Base-by-base conservation (phyloP, 805 yeast genomes). In the Ogataea pini region DNA sequence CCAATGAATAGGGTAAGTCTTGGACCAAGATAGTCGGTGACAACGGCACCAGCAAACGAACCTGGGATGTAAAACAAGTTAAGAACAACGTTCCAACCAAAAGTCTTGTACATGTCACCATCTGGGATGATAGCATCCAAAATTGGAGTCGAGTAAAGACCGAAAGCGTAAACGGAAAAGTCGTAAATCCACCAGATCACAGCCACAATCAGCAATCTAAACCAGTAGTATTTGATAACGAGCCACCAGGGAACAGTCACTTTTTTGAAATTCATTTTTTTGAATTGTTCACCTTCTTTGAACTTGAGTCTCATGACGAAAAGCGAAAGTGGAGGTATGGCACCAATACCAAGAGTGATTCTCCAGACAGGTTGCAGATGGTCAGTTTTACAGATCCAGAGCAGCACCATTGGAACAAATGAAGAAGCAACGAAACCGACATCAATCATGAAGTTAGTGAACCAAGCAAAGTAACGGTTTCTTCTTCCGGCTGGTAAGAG, bases 31-130 rank as follows among this genome's bases (percentile, higher is more conserved):
- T 80, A 87, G 68, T 92, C 97, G n/a, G 96, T 77, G 33, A 80
- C 69, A 43, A 78, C 61, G n/a, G 96, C 96, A 61, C 98, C 97
- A 18, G 86, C 64, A 65, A 89, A 79, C 1, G 96, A 77, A 58
- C 97, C 98, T 12, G 97, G 97, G 32, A 91, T 70, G 68, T 91
- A 90, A 69, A 92, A 91, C 60, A 86, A 72, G 69, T 89, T 89
- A 60, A 91, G 78, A 6, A 92, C 92, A 51, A 87, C 86, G 67
- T 86, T 88, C 97, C 97, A 92, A 44, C 96, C 97, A 69, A 89
- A 88, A 19, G 87, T 77, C 65, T 82, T 77, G 70, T 83, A 83
- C 50, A 89, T 69, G 56, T 85, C 78, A 36, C 78, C 77, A 45
- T 75, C 80, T 9, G 82, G 78, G 50, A 87, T 77, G 46, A 86